Evolutionary conservation across 768 basidiomycete species (phyloP).

Genomic region (Tricholomella constricta): DNA sequence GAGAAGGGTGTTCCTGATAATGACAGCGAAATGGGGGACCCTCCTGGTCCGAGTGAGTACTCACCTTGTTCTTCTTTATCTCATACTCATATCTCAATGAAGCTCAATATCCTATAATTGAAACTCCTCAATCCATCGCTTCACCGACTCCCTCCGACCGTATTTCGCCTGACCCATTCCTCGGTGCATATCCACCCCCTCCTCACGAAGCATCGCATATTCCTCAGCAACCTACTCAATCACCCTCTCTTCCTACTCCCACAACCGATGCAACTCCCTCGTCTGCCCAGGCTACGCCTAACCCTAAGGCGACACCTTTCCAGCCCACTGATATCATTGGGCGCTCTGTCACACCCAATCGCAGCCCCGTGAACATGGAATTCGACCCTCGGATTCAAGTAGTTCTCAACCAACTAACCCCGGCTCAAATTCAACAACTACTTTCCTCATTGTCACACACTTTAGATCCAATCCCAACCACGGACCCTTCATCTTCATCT

Average conservation of each 20-base stretch:
- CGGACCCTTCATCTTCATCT: conserved; percentile 12
- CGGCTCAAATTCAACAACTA: conserved; percentile 60
- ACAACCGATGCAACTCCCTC: not conserved
- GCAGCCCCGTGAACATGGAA: conserved; percentile 27
- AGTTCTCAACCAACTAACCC: conserved; percentile 54
- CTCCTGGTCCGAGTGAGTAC: conserved; percentile 10
- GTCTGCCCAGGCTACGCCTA: not conserved
- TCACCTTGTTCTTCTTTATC: conserved; percentile 17
- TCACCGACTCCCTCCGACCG: conserved; percentile 32
- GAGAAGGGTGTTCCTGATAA: conserved; percentile 36
- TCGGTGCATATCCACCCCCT: conserved; percentile 3
- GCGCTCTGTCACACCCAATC: conserved; percentile 25
- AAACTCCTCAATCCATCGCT: conserved; percentile 44
- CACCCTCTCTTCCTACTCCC: conserved; percentile 2
- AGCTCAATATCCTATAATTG: conserved; percentile 47
- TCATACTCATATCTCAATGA: conserved; percentile 10
- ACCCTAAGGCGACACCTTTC: not conserved
- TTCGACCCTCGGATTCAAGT: conserved; percentile 50
- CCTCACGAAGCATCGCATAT: not conserved
- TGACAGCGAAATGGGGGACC: not conserved
- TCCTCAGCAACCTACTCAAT: conserved; percentile 1
- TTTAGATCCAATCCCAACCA: conserved; percentile 27
- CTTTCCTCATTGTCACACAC: conserved; percentile 45
- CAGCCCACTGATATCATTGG: conserved; percentile 17
- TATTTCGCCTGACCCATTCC: conserved; percentile 4